Percentiles rank a stretch among this genome's conserved stretches.
These are phyloP conservation scores for Pelargonium cotyledonis DNA, from an alignment of 441 rosid species.

Conservation along the genomic window DNA sequence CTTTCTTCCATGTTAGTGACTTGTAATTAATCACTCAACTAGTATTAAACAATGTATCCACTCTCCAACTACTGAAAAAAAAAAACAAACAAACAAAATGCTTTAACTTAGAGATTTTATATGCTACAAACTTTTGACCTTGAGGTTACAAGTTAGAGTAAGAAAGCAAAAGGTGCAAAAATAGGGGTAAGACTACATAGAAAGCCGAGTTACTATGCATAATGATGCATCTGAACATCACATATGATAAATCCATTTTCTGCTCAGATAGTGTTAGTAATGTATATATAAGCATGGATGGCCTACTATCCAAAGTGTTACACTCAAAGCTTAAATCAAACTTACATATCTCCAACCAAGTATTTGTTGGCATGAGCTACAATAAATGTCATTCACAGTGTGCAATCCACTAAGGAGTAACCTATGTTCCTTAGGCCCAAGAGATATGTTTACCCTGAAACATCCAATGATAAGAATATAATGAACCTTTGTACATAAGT, in stretches of 20 bases:
- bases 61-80: background rate
- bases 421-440: constrained; percentile 37
- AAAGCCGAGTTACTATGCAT: background rate
- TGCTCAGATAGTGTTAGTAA: background rate
- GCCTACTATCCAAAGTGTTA: no score
- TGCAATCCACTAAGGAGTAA: constrained; percentile 32
- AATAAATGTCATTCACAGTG: constrained; percentile 34
- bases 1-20: background rate
- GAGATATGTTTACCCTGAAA: constrained; percentile 36
- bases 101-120: background rate
- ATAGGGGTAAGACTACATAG: no score
- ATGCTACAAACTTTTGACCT: background rate
- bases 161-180: no score
- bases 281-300: background rate
- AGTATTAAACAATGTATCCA: background rate
- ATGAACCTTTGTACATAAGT: background rate
- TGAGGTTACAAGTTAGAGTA: no score
- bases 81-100: background rate
- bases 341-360: constrained; percentile 48
- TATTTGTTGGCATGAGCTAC: constrained; percentile 41
- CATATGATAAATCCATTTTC: background rate
- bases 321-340: constrained; percentile 6
- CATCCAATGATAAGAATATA: constrained; percentile 7
- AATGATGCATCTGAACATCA: background rate
- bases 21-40: background rate